phyloP scores from a whole-genome alignment of 164 flowering plant genomes.

The Protea cynaroides region DNA sequence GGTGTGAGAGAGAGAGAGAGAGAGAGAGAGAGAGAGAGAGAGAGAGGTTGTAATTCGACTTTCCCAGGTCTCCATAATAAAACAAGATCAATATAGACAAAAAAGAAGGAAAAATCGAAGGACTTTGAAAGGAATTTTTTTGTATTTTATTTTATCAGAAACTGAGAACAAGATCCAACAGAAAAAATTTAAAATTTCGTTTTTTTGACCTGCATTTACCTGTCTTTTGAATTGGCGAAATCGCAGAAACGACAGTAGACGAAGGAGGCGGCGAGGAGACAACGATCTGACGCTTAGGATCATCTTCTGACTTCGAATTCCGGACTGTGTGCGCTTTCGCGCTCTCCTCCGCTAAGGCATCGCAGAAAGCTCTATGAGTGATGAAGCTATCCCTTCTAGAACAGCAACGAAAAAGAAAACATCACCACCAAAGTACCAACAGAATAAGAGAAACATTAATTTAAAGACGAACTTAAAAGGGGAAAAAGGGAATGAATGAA shows the following conservation, averaged over 20 bases:
- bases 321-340: constrained; percentile 27
- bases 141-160: constrained; percentile 4
- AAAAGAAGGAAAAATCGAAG: constrained; percentile 12
- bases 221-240: constrained; percentile 48
- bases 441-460: neutral
- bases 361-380: constrained; percentile 88
- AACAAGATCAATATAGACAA: constrained; percentile 21
- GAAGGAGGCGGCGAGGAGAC: constrained; percentile 36
- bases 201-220: constrained; percentile 25
- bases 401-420: neutral
- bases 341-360: constrained; percentile 78
- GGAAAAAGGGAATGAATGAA: neutral
- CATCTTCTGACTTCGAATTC: constrained; percentile 17
- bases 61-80: neutral
- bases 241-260: constrained; percentile 36
- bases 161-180: constrained; percentile 11
- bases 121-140: neutral
- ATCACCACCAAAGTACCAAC: neutral
- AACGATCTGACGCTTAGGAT: constrained; percentile 14
- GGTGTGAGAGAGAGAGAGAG: constrained; percentile 7
- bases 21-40: too few relatives aligned
- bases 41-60: too few relatives aligned
- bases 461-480: neutral
- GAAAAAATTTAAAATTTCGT: neutral
- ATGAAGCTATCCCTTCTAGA: constrained; percentile 79